Conservation (phyloP, 129 eudicot species). For the Lactuca sativa region DNA sequence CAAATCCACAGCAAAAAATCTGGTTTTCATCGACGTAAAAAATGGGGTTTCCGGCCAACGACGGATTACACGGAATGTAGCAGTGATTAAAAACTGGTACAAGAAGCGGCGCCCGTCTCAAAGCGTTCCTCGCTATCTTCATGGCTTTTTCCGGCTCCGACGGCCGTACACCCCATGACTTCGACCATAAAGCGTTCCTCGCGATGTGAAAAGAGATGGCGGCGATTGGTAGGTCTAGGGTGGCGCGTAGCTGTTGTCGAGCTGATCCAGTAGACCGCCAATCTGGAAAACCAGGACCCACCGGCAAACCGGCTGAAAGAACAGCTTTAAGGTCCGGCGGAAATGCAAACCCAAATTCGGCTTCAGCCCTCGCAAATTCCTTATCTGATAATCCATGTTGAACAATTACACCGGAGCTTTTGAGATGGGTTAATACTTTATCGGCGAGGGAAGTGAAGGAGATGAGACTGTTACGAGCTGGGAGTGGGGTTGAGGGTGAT, state of each 20-base stretch:
- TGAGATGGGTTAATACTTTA: slow-evolving; percentile 65
- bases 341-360: slow-evolving; percentile 87
- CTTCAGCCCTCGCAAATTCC: slow-evolving; percentile 80
- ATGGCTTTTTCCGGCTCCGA: slow-evolving; percentile 80
- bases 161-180: slow-evolving; percentile 86
- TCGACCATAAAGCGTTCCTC: slow-evolving; percentile 70
- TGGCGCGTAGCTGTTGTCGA: slow-evolving; percentile 64
- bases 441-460: slow-evolving; percentile 81
- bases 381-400: slow-evolving; percentile 63
- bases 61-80: slow-evolving; percentile 84
- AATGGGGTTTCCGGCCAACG: slow-evolving; percentile 84
- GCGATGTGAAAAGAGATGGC: slow-evolving; percentile 84
- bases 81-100: slow-evolving; percentile 85
- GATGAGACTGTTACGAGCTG: slow-evolving; percentile 70
- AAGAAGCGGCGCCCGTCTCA: slow-evolving; percentile 73
- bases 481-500: slow-evolving; percentile 69
- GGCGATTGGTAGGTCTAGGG: slow-evolving; percentile 77
- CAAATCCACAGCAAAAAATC: slow-evolving; percentile 86
- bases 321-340: slow-evolving; percentile 92
- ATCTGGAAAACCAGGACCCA: slow-evolving; percentile 92
- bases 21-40: slow-evolving; percentile 84
- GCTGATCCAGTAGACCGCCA: slow-evolving; percentile 76
- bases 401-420: slow-evolving; percentile 50
- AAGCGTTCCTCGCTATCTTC: slow-evolving; percentile 66
- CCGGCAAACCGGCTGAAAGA: slow-evolving; percentile 71